Base-by-base conservation (phyloP, 805 yeast species). In the Saccharomycopsis lassenensis region DNA sequence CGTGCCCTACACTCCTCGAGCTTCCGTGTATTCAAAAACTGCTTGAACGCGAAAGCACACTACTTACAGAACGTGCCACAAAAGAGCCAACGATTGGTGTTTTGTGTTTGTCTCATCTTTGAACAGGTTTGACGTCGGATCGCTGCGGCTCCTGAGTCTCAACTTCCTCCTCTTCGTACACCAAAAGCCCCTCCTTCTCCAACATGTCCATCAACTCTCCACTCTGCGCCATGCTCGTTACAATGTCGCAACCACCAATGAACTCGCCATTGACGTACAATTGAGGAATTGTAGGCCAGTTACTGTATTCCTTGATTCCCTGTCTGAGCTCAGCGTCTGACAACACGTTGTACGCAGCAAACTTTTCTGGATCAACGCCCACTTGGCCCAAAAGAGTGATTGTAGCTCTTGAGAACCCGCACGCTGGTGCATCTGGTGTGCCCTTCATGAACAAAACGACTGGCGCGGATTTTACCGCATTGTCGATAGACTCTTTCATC, bases 251-350 rank as follows among this genome's bases (percentile, higher is more conserved):
- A 4, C 99, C 99, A 30, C 99, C 99, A 36, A 91, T 71, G 54
- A 91, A 91, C 55, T 91, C 98, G 47, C 78, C 77, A 48, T 78
- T 71, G 10, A 91, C 85, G 54, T 87, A 91, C 29, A 91, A 69
- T 59, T 91, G 99, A 11, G 99, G 99, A 41, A 91, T 86, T 1
- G 99, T 91, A 39, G 99, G 99, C 99, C 99, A 91, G 46, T 82
- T 78, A 48, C 89, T 76, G 59, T 73, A 91, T 56, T 91, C 98
- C 62, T 91, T 91, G 52, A 91, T 85, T 22, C 97, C 98, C 32
- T 83, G 77, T 61, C 98, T 81, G 45, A 91, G 70, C 51, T 91
- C 97, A 2, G 80, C 75, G 56, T 91, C 98, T 59, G 91, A 97
- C 47, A 91, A 65, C 0, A 91, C 98, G 54, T 91, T 89, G 61